phyloP scores from a whole-genome alignment of 108 stramenopile species.

The Mediolabrus comicus region DNA sequence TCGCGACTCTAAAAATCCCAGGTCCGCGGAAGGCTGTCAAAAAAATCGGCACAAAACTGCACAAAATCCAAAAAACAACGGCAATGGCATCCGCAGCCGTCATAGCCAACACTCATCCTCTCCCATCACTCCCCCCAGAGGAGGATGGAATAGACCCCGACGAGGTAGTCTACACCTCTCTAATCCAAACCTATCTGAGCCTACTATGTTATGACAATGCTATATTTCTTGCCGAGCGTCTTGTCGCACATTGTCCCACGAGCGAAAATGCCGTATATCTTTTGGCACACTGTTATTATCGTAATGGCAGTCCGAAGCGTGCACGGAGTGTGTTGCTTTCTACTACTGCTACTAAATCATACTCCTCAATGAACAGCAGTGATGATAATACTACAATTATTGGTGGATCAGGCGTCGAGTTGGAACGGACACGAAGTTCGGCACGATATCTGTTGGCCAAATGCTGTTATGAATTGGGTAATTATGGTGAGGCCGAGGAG shows the following conservation, averaged over 20 bases:
- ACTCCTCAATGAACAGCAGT: constrained; percentile 1
- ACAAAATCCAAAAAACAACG: no score
- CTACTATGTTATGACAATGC: constrained; percentile 79
- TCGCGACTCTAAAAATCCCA: no score
- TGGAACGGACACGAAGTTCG: constrained; percentile 30
- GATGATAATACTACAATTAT: neutral
- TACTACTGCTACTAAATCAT: constrained; percentile 5
- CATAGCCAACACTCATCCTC: no score
- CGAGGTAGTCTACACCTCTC: constrained; percentile 62
- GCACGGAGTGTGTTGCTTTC: constrained; percentile 55
- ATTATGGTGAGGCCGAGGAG: constrained; percentile 78
- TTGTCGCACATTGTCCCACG: constrained; percentile 54
- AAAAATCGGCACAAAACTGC: no score
- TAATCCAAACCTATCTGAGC: constrained; percentile 78
- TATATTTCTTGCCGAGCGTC: constrained; percentile 78
- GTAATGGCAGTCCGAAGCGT: constrained; percentile 50
- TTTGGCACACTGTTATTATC: constrained; percentile 76
- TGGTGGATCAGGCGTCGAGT: neutral
- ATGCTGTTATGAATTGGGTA: constrained; percentile 65
- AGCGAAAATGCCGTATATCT: constrained; percentile 62
- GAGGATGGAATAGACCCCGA: neutral
- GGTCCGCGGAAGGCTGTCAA: no score
- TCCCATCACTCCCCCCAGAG: no score
- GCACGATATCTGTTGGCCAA: constrained; percentile 71
- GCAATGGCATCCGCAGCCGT: no score